Percentiles rank a stretch among this genome's conserved stretches.
phyloP scores from a whole-genome alignment of 108 stramenopile genomes.

The Nitzschia sp. region DNA sequence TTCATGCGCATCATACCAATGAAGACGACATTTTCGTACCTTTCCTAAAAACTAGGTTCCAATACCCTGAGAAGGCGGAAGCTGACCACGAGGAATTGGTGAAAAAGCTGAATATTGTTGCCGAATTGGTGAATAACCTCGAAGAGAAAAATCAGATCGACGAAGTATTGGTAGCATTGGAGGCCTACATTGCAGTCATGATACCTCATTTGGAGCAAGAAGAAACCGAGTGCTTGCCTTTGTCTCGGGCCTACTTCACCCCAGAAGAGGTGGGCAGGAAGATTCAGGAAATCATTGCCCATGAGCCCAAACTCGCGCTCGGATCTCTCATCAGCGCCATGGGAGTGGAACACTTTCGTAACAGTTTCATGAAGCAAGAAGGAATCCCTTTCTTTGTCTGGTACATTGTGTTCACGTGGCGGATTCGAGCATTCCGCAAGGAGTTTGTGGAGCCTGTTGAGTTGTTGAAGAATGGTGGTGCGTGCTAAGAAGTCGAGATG shows the following conservation, averaged over 20 bases:
- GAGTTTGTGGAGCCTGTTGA: constrained; percentile 18
- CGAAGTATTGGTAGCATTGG: constrained; percentile 12
- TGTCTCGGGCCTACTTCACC: constrained; percentile 46
- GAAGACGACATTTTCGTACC: constrained; percentile 51
- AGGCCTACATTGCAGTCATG: constrained; percentile 30
- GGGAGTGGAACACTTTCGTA: constrained; percentile 33
- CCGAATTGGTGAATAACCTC: constrained; percentile 23
- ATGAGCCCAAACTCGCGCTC: constrained; percentile 15
- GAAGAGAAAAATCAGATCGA: constrained; percentile 30
- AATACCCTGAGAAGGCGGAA: constrained; percentile 38
- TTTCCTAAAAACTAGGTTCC: constrained; percentile 33
- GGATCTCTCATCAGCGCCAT: constrained; percentile 24
- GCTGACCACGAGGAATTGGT: constrained; percentile 43
- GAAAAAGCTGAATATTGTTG: constrained; percentile 30
- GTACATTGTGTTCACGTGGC: constrained; percentile 11
- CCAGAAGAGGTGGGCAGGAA: constrained; percentile 27
- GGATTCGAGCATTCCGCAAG: background rate
- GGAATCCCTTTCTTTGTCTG: constrained; percentile 41
- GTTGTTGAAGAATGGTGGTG: constrained; percentile 13
- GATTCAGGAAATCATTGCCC: constrained; percentile 14
- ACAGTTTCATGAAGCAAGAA: constrained; percentile 40
- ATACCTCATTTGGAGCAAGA: constrained; percentile 49
- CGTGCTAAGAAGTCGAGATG: too few species aligned
- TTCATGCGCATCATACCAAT: constrained; percentile 44
- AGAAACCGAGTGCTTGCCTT: constrained; percentile 37